A percentile compares a stretch with the other conserved stretches of the same genome.
Conservation (phyloP, 2,329 filamentous ascomycete species). For the Sclerotinia glacialis region DNA sequence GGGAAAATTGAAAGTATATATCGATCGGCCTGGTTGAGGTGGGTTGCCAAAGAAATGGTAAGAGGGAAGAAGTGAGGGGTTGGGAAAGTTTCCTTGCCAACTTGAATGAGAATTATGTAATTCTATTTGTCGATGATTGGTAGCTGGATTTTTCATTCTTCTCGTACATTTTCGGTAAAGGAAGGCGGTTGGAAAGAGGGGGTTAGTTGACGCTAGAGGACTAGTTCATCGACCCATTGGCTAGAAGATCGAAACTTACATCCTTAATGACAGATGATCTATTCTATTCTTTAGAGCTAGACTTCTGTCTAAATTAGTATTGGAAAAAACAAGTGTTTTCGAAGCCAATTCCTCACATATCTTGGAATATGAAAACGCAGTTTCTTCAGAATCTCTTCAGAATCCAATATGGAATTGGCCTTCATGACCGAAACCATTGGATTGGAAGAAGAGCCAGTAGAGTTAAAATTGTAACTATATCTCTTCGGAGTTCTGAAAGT, state of each 20-base stretch:
- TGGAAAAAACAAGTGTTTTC: neutral
- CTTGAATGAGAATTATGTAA: too few species aligned
- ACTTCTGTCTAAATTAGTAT: neutral
- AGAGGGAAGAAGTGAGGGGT: too few species aligned
- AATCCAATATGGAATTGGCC: neutral
- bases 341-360: neutral
- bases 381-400: neutral
- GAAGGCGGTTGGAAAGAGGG: neutral
- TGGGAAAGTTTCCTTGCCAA: too few species aligned
- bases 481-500: neutral
- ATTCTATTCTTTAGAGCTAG: neutral
- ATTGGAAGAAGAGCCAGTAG: neutral
- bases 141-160: too few species aligned
- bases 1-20: too few species aligned
- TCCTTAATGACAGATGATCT: neutral
- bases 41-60: too few species aligned
- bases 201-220: neutral
- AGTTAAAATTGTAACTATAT: neutral
- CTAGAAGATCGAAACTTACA: neutral
- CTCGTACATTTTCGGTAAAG: neutral
- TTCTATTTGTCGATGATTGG: too few species aligned
- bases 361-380: neutral
- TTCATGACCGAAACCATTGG: neutral
- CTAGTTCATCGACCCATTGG: neutral
- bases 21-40: too few species aligned